A percentile compares a stretch with the other conserved stretches of the same genome.
phyloP scores from a whole-genome alignment of 139 green algal genomes.

The Coccomyxa sp. region DNA sequence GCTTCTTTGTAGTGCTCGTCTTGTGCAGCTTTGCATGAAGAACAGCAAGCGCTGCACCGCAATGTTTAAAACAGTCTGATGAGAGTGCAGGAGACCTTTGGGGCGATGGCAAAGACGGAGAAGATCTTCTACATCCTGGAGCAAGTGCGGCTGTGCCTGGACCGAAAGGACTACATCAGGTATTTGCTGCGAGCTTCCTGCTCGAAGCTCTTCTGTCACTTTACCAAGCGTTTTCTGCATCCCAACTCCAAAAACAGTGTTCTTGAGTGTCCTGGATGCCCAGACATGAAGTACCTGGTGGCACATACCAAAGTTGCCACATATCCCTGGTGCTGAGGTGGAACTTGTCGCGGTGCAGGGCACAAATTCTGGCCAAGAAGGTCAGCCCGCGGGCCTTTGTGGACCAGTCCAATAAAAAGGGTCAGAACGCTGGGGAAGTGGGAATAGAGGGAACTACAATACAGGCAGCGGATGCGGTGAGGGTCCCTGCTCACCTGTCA shows the following conservation, averaged over 20 bases:
- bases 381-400: slow-evolving; percentile 85
- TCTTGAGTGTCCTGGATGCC: too few species aligned
- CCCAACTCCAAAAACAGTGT: too few species aligned
- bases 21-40: not conserved
- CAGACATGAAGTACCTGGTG: too few species aligned
- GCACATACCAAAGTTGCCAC: not conserved
- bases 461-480: slow-evolving; percentile 73
- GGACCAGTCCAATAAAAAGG: slow-evolving; percentile 53
- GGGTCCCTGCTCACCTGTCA: not conserved
- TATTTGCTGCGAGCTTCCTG: not conserved
- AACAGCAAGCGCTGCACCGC: not conserved
- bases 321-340: not conserved
- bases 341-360: slow-evolving; percentile 21
- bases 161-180: slow-evolving; percentile 85
- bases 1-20: not conserved
- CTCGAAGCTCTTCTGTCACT: not conserved
- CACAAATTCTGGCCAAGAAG: slow-evolving; percentile 92
- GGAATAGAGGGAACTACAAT: slow-evolving; percentile 89
- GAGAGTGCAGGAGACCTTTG: slow-evolving; percentile 88
- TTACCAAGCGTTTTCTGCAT: too few species aligned
- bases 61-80: not conserved
- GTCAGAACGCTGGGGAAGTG: slow-evolving; percentile 74
- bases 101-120: slow-evolving; percentile 96
- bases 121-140: slow-evolving; percentile 99
- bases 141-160: slow-evolving; percentile 93